Conservation (phyloP, 2,329 filamentous ascomycete species). For the Alternaria ethzedia region DNA sequence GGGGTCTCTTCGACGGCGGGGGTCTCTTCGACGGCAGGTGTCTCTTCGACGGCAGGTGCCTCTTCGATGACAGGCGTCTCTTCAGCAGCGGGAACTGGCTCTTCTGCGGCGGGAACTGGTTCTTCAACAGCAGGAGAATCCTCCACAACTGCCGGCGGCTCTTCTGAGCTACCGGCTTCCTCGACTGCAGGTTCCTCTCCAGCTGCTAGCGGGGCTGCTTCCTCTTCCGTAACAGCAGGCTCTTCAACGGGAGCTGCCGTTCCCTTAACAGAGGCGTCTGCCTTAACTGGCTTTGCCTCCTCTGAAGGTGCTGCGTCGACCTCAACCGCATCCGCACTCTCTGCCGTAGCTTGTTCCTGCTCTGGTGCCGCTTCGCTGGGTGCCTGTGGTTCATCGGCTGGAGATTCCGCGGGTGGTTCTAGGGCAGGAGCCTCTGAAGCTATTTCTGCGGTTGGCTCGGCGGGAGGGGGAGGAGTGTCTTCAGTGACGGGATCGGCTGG, state of each 20-base stretch:
- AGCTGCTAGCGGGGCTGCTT: background rate
- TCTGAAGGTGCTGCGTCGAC: background rate
- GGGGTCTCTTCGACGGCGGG: background rate
- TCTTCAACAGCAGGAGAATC: background rate
- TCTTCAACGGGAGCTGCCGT: background rate
- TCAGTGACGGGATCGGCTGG: background rate
- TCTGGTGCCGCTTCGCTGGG: background rate
- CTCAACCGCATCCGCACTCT: background rate
- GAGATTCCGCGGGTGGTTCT: background rate
- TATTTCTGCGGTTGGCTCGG: conserved; percentile 1
- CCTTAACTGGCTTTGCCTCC: background rate
- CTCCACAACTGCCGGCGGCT: background rate
- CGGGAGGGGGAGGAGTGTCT: background rate
- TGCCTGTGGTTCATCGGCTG: background rate
- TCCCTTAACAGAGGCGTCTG: background rate
- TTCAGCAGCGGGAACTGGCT: background rate
- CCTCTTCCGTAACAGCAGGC: background rate
- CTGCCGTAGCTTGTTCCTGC: background rate
- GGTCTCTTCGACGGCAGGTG: background rate
- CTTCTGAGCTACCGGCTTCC: background rate
- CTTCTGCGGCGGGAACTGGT: background rate
- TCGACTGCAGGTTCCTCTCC: background rate
- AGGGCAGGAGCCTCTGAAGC: background rate
- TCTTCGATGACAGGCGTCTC: background rate
- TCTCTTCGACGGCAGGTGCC: background rate